Evolutionary conservation across 2,329 filamentous ascomycete species (phyloP).

Genomic region (Diaporthe capsici): DNA sequence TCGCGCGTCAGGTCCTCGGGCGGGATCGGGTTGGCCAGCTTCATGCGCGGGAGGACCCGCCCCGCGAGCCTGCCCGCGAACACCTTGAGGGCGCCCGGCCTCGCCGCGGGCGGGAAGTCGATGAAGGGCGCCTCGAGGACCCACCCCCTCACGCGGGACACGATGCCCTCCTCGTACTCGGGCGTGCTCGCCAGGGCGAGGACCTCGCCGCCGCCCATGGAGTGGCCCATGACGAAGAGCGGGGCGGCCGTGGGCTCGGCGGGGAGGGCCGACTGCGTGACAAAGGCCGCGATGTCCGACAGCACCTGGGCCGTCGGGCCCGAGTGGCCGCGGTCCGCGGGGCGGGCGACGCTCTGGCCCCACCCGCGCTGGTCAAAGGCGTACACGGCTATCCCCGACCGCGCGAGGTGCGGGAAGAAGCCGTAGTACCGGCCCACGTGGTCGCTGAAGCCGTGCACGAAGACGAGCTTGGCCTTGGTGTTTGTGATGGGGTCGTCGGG

Average conservation of each 20-base stretch:
- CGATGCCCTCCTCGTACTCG: conserved; percentile 64
- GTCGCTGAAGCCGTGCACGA: conserved; percentile 93
- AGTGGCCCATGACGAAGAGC: conserved; percentile 89
- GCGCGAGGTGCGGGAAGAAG: conserved; percentile 79
- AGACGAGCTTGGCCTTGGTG: conserved; percentile 79
- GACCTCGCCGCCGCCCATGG: conserved; percentile 88
- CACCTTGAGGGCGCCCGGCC: conserved; percentile 75
- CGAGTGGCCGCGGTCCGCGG: conserved; percentile 77
- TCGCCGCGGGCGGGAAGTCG: conserved; percentile 74
- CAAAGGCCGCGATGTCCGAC: conserved; percentile 83
- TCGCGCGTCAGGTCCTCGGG: conserved; percentile 77
- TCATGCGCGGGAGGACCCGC: conserved; percentile 75
- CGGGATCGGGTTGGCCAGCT: conserved; percentile 77
- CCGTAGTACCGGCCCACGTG: conserved; percentile 83
- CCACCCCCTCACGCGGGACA: conserved; percentile 77
- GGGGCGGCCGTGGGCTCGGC: conserved; percentile 62
- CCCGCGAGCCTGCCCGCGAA: conserved; percentile 76
- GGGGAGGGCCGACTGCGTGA: conserved; percentile 69
- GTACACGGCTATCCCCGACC: conserved; percentile 80
- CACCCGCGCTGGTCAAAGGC: conserved; percentile 91
- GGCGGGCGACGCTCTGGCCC: conserved; percentile 78
- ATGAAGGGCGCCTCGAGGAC: conserved; percentile 85
- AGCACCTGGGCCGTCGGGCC: conserved; percentile 82
- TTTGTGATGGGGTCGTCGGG: conserved; percentile 59
- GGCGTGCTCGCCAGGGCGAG: conserved; percentile 71